Evolutionary conservation across 805 yeast species (phyloP).

Genomic region (Yamadazyma tumulicola): DNA sequence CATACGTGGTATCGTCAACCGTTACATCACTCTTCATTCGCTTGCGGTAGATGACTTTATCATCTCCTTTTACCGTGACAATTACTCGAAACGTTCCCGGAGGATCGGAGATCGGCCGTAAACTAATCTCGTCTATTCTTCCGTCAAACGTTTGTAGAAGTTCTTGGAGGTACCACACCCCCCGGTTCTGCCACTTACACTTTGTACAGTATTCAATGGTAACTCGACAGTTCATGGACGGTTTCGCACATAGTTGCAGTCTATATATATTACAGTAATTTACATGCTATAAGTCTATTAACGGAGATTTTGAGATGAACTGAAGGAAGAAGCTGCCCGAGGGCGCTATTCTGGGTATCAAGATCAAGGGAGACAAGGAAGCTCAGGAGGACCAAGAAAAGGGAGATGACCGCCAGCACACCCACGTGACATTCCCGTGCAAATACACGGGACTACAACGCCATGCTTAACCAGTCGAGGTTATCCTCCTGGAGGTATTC

Average conservation of each 20-base stretch:
- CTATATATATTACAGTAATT: too few relatives aligned
- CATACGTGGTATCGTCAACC: conserved; percentile 35
- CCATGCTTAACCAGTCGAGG: conserved; percentile 31
- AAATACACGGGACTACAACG: conserved; percentile 15
- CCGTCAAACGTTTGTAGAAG: conserved; percentile 76
- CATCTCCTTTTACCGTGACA: conserved; percentile 7
- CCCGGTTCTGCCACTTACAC: conserved; percentile 87
- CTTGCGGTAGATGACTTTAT: conserved; percentile 46
- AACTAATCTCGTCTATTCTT: conserved; percentile 42
- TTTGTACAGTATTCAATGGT: conserved; percentile 72
- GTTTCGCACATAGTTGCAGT: too few relatives aligned
- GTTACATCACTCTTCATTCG: conserved; percentile 39
- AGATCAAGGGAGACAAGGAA: too few relatives aligned
- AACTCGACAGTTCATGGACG: conserved; percentile 22
- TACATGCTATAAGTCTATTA: too few relatives aligned
- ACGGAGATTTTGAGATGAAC: too few relatives aligned
- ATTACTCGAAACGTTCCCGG: conserved; percentile 25
- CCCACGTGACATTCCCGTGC: too few relatives aligned
- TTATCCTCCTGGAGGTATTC: conserved; percentile 16
- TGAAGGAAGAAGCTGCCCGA: too few relatives aligned
- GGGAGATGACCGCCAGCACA: too few relatives aligned
- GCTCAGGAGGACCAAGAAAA: too few relatives aligned
- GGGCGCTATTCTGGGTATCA: too few relatives aligned
- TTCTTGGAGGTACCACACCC: conserved; percentile 86
- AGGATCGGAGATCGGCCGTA: conserved; percentile 20